Evolutionary conservation across 2,329 filamentous ascomycete genomes (phyloP), one percentile per base, ranked within the genome.

Genomic region (Talaromyces sp.): DNA sequence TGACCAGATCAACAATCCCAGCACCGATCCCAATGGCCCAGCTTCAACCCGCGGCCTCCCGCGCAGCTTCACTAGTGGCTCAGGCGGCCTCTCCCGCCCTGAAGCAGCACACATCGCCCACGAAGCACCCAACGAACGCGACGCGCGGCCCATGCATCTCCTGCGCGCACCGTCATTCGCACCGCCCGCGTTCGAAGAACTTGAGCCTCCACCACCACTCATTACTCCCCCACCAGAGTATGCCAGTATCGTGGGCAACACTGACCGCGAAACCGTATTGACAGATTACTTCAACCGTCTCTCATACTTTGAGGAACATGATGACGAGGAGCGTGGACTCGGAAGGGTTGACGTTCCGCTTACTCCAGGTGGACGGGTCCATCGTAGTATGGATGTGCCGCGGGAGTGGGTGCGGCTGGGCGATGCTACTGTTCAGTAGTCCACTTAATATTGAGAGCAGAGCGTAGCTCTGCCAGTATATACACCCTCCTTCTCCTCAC

Each of bases 251-350:
- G 87, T 95, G 1, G 90, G 89, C 16, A 86, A 66, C 81, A 86
- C 27, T 83, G 87, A 78, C 82, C 92, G 75, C 76, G 93, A 80
- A 78, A 88, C 76, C 13, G 86, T 86, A 0, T 77, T 97, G 56
- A 90, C 92, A 1, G 93, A 97, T 72, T 97, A 97, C 76, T 97
- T 97, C 74, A 83, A 89, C 0, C 87, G 93, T 0, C 79, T 96
- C 45, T 90, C 90, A 0, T 74, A 71, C 39, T 76, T 92, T 68
- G 90, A 91, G 64, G 89, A 92, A 48, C 82, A 81, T 45, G 84
- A 85, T 60, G 83, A 84, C 39, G 61, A 82, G 45, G 82, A 82
- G 39, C 76, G 79, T 27, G 77, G 77, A 27, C 70, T 72, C 7
- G 79, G 77, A 57, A 77, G 79, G 66, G 79, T 82, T 19, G 85